Evolutionary conservation across 129 eudicot species (phyloP).

Genomic region (Saussurea involucrata): DNA sequence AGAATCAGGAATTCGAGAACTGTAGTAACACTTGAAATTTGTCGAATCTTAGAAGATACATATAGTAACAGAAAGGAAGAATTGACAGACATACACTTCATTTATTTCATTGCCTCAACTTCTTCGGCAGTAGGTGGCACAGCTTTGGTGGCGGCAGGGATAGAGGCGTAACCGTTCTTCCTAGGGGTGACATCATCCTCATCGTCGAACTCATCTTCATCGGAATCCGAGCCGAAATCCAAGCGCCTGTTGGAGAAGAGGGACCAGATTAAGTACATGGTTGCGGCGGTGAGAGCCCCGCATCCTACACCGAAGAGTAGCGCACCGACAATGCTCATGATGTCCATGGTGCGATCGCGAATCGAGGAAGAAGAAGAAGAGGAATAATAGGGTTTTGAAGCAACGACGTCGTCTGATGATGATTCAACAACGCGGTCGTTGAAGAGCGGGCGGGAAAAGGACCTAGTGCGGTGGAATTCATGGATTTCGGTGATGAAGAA

Average conservation of each 20-base stretch:
- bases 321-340: slow-evolving; percentile 81
- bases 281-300: slow-evolving; percentile 83
- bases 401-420: neutral
- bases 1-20: slow-evolving; percentile 6
- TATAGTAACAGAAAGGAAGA: slow-evolving; percentile 21
- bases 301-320: slow-evolving; percentile 85
- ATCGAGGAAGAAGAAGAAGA: slow-evolving; percentile 45
- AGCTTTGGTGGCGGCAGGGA: slow-evolving; percentile 33
- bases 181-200: slow-evolving; percentile 35
- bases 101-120: slow-evolving; percentile 32
- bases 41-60: slow-evolving; percentile 1
- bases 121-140: slow-evolving; percentile 35
- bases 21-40: slow-evolving; percentile 1
- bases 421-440: slow-evolving; percentile 22
- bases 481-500: slow-evolving; percentile 50
- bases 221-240: slow-evolving; percentile 41
- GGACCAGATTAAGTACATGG: slow-evolving; percentile 75
- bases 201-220: slow-evolving; percentile 37
- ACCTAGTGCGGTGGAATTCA: slow-evolving; percentile 25
- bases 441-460: slow-evolving; percentile 25
- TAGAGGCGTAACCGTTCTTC: slow-evolving; percentile 53
- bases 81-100: slow-evolving; percentile 21
- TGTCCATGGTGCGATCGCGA: slow-evolving; percentile 65
- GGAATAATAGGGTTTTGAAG: slow-evolving; percentile 16
- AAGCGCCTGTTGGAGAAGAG: slow-evolving; percentile 38